Evolutionary conservation across 78 protist genomes (phyloP), one percentile per base, ranked within the genome.

Genomic region (Thecamonas trahens): DNA sequence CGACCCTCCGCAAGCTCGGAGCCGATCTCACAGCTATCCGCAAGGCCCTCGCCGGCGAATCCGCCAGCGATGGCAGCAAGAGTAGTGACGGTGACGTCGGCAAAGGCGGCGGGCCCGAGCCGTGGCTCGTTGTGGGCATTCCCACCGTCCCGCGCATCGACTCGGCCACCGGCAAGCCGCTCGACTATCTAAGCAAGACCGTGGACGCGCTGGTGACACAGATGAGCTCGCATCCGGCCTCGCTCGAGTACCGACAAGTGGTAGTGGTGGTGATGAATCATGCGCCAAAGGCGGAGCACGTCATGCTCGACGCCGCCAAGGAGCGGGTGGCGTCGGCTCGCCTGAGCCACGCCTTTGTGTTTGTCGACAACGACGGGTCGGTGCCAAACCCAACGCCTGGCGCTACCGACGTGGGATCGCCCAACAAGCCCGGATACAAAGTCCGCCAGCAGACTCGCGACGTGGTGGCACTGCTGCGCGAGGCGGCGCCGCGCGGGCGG

Each of bases 61-160:
- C n/a, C n/a, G n/a, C n/a, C n/a, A n/a, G n/a, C n/a, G n/a, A n/a
- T n/a, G n/a, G n/a, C n/a, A n/a, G n/a, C n/a, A n/a, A n/a, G n/a
- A n/a, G n/a, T n/a, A n/a, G n/a, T n/a, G n/a, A n/a, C n/a, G n/a
- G n/a, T n/a, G n/a, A n/a, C n/a, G n/a, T n/a, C n/a, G n/a, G n/a
- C n/a, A n/a, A n/a, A n/a, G n/a, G n/a, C n/a, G n/a, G n/a, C n/a
- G n/a, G n/a, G n/a, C n/a, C n/a, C n/a, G n/a, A n/a, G n/a, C n/a
- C n/a, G n/a, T 57, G 61, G 61, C 37, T 57, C 24, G 37, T 57
- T 6, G 61, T 57, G 61, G 68, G 62, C 40, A 65, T 65, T 20
- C 70, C 70, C 7, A 65, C 70, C 22, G 70, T 65, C 26, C 70
- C 70, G n/a, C 49, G 70, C 14, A 37, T 15, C 26, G 18, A 65